Evolutionary conservation across 2,329 filamentous ascomycete genomes (phyloP).

Genomic region (Xylariaceae sp.): DNA sequence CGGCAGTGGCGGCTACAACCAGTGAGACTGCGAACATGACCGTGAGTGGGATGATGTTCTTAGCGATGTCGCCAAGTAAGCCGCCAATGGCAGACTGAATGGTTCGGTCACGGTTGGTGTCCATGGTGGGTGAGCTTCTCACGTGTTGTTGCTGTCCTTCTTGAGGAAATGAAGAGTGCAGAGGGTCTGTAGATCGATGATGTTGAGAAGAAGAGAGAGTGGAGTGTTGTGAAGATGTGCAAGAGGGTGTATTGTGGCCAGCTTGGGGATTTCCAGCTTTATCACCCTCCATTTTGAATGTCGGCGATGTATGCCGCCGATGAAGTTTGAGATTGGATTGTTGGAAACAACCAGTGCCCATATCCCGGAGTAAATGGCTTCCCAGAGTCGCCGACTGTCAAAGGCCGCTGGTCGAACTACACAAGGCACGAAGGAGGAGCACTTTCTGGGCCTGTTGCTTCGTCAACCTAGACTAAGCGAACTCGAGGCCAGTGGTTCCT

Average conservation of each 20-base stretch:
- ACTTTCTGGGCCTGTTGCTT: neutral
- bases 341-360: neutral
- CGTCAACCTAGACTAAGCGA: neutral
- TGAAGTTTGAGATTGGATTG: neutral
- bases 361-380: neutral
- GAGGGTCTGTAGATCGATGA: neutral
- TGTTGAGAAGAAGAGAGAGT: neutral
- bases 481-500: neutral
- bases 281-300: conserved; percentile 8
- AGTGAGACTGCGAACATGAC: neutral
- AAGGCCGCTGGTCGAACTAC: neutral
- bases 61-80: conserved; percentile 1
- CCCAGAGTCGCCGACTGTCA: neutral
- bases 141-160: conserved; percentile 15
- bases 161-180: neutral
- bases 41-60: neutral
- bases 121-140: conserved; percentile 20
- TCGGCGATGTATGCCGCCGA: neutral
- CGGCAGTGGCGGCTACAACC: neutral
- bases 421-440: neutral
- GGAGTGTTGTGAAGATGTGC: neutral
- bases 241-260: neutral
- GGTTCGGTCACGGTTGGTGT: conserved; percentile 12
- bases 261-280: neutral
- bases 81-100: conserved; percentile 6